Evolutionary conservation across 331 rosid species (phyloP).

Genomic region (Dryas integrifolia): DNA sequence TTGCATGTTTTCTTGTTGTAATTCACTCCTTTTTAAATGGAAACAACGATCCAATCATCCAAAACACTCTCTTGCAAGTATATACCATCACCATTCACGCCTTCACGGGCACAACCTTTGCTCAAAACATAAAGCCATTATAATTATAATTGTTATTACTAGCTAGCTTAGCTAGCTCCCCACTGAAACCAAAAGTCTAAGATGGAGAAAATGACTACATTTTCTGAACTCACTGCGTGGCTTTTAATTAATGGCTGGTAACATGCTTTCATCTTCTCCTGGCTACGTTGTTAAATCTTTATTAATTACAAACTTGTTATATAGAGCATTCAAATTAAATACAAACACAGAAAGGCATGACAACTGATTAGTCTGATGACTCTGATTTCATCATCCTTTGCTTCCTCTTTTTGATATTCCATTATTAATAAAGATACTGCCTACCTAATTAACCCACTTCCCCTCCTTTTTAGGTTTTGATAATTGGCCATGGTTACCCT

Average conservation of each 20-base stretch:
- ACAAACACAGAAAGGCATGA: background rate
- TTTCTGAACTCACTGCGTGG: background rate
- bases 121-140: background rate
- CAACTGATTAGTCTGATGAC: background rate
- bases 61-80: background rate
- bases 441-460: slow-evolving; percentile 28
- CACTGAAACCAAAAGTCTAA: slow-evolving; percentile 13
- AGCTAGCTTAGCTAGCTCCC: slow-evolving; percentile 8
- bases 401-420: background rate
- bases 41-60: background rate
- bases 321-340: background rate
- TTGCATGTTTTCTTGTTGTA: background rate
- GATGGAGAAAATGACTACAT: slow-evolving; percentile 10
- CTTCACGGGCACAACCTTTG: background rate
- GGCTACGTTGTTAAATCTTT: background rate
- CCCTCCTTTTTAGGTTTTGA: background rate
- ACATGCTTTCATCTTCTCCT: slow-evolving; percentile 18
- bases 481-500: background rate
- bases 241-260: slow-evolving; percentile 1
- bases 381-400: slow-evolving; percentile 18
- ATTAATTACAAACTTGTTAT: background rate
- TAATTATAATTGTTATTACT: background rate
- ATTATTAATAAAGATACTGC: background rate
- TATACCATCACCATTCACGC: background rate
- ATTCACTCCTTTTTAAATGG: background rate